Conservation (phyloP, 352 stramenopile species). For the Phytophthora cajani region DNA sequence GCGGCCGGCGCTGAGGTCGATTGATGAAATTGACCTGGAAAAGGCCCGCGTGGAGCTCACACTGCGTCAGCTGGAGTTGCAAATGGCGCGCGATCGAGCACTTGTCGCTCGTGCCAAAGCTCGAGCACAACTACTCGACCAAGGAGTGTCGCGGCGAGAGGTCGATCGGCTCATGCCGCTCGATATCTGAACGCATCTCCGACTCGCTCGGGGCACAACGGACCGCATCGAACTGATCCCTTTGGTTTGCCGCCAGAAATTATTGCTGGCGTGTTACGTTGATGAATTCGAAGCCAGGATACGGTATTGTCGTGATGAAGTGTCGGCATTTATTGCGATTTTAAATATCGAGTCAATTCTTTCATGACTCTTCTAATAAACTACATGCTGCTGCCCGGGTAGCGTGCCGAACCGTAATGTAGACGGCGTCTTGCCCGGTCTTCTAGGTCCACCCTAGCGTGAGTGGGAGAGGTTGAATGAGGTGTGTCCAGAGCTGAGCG, state of each 20-base stretch:
- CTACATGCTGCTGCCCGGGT: constrained; percentile 25
- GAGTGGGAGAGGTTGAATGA: constrained; percentile 14
- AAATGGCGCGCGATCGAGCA: constrained; percentile 41
- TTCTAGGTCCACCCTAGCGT: constrained; percentile 29
- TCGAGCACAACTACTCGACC: constrained; percentile 33
- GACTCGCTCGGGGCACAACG: background rate
- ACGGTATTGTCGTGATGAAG: constrained; percentile 29
- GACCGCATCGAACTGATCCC: constrained; percentile 22
- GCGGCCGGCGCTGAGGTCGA: constrained; percentile 15
- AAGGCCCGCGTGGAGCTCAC: constrained; percentile 42
- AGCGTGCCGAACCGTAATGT: background rate
- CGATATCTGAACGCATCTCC: constrained; percentile 25
- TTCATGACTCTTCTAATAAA: constrained; percentile 32
- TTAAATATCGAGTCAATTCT: constrained; percentile 43
- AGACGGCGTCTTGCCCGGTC: constrained; percentile 7
- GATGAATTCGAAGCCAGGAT: constrained; percentile 20
- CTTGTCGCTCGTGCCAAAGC: constrained; percentile 38
- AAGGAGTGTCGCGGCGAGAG: constrained; percentile 35
- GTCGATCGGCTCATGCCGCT: constrained; percentile 43
- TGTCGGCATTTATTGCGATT: constrained; percentile 30
- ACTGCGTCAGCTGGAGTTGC: constrained; percentile 36
- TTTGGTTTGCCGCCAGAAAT: constrained; percentile 12
- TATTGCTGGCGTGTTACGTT: constrained; percentile 17
- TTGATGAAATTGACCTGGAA: constrained; percentile 40
- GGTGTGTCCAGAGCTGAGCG: constrained; percentile 6